Conservation (phyloP, 495 filamentous ascomycete species). For the Aspergillus ostianus region DNA sequence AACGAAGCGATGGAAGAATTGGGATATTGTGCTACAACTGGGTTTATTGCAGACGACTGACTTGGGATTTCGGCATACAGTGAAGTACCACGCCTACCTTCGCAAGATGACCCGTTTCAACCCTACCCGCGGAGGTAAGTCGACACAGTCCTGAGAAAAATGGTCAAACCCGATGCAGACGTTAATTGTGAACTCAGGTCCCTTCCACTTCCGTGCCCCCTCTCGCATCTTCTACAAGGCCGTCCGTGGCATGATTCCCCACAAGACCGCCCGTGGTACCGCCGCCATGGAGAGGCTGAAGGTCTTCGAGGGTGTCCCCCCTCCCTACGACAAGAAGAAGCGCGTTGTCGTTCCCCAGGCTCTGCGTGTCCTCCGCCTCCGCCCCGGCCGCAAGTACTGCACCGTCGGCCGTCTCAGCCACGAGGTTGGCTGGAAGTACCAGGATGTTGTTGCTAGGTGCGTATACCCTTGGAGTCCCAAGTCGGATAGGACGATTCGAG, state of each 20-base stretch:
- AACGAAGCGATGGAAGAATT: conserved; percentile 1
- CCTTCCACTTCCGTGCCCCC: conserved; percentile 99
- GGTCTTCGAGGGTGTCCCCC: conserved; percentile 98
- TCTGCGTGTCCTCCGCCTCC: conserved; percentile 86
- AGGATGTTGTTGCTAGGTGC: conserved; percentile 95
- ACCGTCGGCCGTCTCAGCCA: conserved; percentile 95
- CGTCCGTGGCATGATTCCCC: conserved; percentile 99
- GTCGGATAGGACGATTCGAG: not conserved
- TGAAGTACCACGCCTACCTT: conserved; percentile 99
- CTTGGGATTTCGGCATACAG: conserved; percentile 51
- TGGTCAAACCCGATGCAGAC: conserved; percentile 23
- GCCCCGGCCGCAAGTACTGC: conserved; percentile 99
- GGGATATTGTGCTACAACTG: conserved; percentile 2
- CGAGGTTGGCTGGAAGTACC: conserved; percentile 99
- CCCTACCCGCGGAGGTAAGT: conserved; percentile 91
- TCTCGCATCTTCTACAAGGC: conserved; percentile 99
- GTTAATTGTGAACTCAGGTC: conserved; percentile 53
- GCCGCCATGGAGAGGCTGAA: conserved; percentile 96
- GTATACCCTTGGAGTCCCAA: conserved; percentile 34
- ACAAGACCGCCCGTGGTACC: conserved; percentile 97
- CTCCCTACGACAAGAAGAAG: conserved; percentile 99
- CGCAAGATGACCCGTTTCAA: conserved; percentile 99
- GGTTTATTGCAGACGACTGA: conserved; percentile 31
- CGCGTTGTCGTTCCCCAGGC: conserved; percentile 98
- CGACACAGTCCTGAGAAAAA: conserved; percentile 5